phyloP scores from a whole-genome alignment of 148 eudicot species.

The Vaccinium myrtillus region DNA sequence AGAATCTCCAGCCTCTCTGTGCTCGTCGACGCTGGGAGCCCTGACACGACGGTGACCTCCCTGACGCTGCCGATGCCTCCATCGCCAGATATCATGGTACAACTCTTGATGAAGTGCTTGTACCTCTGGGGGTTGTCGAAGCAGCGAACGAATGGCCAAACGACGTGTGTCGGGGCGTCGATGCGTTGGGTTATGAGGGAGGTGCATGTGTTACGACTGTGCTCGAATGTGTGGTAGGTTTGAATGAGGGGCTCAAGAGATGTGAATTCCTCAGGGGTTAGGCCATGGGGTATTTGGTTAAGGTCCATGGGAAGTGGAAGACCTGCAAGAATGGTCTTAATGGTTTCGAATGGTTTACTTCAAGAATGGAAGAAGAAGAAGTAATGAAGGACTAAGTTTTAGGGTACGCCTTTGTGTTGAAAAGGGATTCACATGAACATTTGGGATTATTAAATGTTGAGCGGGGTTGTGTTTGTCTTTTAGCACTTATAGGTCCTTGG shows the following conservation, averaged over 20 bases:
- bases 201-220: constrained; percentile 62
- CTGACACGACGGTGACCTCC: constrained; percentile 74
- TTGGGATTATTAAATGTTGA: not conserved
- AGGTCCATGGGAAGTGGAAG: constrained; percentile 8
- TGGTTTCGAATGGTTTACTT: no score
- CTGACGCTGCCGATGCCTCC: constrained; percentile 67
- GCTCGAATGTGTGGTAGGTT: constrained; percentile 55
- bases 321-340: not conserved
- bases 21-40: constrained; percentile 77
- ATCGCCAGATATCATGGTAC: constrained; percentile 51
- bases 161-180: constrained; percentile 54
- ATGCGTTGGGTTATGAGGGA: constrained; percentile 76
- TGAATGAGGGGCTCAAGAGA: constrained; percentile 47
- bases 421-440: not conserved
- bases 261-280: constrained; percentile 48
- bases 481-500: not conserved
- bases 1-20: constrained; percentile 70
- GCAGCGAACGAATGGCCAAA: constrained; percentile 68
- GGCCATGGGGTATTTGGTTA: constrained; percentile 39
- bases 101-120: constrained; percentile 90
- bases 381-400: not conserved
- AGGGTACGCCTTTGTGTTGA: not conserved
- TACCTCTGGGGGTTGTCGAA: constrained; percentile 80
- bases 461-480: not conserved
- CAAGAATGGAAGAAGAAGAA: not conserved